Evolutionary conservation across 169 alveolate species (phyloP).

Genomic region (Babesia bigemina): DNA sequence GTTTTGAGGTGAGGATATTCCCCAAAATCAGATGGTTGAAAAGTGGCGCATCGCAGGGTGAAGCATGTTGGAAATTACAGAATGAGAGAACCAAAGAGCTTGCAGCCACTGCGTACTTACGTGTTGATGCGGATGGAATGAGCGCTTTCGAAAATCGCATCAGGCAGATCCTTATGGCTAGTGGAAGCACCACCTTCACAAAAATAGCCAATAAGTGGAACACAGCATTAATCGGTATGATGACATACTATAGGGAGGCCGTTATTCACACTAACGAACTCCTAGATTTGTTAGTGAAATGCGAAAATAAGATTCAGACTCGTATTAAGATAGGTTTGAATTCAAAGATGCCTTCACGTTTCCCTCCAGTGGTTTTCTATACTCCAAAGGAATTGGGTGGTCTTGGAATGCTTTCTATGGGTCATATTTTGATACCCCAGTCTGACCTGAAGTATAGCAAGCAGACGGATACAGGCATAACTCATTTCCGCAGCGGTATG

Average conservation of each 20-base stretch:
- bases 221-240: constrained; percentile 96
- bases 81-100: constrained; percentile 97
- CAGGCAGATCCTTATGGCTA: constrained; percentile 97
- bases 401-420: constrained; percentile 99
- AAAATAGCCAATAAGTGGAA: constrained; percentile 99
- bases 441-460: constrained; percentile 95
- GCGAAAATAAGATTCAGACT: constrained; percentile 98
- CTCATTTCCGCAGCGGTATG: constrained; percentile 99
- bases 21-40: constrained; percentile 84
- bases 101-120: constrained; percentile 97
- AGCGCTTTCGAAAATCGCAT: constrained; percentile 95
- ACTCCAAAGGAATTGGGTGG: constrained; percentile 99
- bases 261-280: constrained; percentile 98
- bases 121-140: constrained; percentile 98
- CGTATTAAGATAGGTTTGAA: constrained; percentile 99
- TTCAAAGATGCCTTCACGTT: constrained; percentile 99
- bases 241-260: constrained; percentile 99
- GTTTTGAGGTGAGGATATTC: constrained; percentile 96
- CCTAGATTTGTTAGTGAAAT: constrained; percentile 96
- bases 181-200: constrained; percentile 99
- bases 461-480: constrained; percentile 98
- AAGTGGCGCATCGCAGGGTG: constrained; percentile 68
- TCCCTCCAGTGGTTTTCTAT: constrained; percentile 99
- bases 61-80: constrained; percentile 98
- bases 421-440: constrained; percentile 99